A percentile compares a stretch with the other conserved stretches of the same genome.
Conservation (phyloP, 2,329 filamentous ascomycete species). For the Apiospora arundinis region DNA sequence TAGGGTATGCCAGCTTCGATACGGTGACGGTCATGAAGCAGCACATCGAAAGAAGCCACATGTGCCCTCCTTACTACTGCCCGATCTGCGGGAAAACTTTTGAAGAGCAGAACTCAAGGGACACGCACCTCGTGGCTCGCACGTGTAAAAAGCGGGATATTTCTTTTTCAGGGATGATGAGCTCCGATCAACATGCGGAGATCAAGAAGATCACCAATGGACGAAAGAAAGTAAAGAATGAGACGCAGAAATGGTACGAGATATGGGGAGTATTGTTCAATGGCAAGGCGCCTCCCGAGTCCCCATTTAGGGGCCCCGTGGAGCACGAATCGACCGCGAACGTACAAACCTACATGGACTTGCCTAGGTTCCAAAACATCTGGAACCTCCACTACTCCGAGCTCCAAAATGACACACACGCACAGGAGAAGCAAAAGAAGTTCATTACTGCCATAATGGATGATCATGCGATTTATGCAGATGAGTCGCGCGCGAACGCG, state of each 20-base stretch:
- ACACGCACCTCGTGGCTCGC: not conserved
- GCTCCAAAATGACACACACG: too few species aligned
- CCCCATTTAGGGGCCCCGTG: not conserved
- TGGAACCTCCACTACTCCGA: too few species aligned
- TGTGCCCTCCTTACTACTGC: not conserved
- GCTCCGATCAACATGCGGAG: not conserved
- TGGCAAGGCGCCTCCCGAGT: not conserved
- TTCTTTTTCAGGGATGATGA: not conserved
- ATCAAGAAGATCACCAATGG: not conserved
- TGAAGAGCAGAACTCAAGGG: not conserved
- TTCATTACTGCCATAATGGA: too few species aligned
- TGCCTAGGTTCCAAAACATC: too few species aligned
- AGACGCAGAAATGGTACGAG: not conserved
- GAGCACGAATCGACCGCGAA: not conserved
- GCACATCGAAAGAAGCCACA: not conserved
- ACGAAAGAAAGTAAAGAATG: not conserved
- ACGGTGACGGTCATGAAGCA: not conserved
- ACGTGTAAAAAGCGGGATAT: rapidly evolving
- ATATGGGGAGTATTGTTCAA: not conserved
- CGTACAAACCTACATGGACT: too few species aligned
- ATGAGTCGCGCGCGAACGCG: too few species aligned
- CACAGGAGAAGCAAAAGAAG: too few species aligned
- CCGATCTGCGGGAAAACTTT: not conserved
- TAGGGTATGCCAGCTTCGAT: not conserved
- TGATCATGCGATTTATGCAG: too few species aligned